Evolutionary conservation across 2,329 filamentous ascomycete genomes (phyloP), one percentile per base, ranked within the genome.

Genomic region (Aaosphaeria arxii): DNA sequence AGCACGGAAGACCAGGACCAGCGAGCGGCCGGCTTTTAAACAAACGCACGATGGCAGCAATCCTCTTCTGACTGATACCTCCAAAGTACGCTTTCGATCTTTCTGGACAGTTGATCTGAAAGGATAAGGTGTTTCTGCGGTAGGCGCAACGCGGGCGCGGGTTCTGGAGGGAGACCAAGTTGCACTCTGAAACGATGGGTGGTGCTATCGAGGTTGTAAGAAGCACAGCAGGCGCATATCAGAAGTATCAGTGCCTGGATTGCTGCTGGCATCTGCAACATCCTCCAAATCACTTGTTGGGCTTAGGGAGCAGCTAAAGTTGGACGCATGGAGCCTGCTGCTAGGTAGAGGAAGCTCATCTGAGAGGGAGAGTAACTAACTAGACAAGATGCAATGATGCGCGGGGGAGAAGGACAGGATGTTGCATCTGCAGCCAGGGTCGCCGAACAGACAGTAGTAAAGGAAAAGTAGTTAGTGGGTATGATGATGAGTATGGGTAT

Each of bases 181-280:
- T 55, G 52, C 58, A 58, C 54, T 60, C 59, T 69, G 64, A 66
- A 67, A 67, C 64, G 51, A 57, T 46, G 48, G 56, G 60, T 59
- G 53, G 55, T 60, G 55, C 49, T 53, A 49, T 51, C 46, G 52
- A 54, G 41, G 57, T 53, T 52, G 52, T 47, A 55, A 58, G 61
- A 60, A 53, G 59, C 59, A 69, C 67, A 64, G 55, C 64, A 67
- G 65, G 47, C 51, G 60, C 59, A 59, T 54, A 49, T 50, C 52
- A 49, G 56, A 54, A 50, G 58, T 53, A 49, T 55, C 58, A 52
- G 61, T 65, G 64, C 59, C 53, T 59, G 55, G 60, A 52, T 50
- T 61, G 53, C 44, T 53, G 52, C 43, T 40, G 55, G 56, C 56
- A 64, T 48, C 55, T 55, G 58, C 52, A 59, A 54, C 58, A 55